These are phyloP conservation scores for Euphorbia tirucalli DNA, from an alignment of 345 rosid genomes.

Conservation along the genomic window DNA sequence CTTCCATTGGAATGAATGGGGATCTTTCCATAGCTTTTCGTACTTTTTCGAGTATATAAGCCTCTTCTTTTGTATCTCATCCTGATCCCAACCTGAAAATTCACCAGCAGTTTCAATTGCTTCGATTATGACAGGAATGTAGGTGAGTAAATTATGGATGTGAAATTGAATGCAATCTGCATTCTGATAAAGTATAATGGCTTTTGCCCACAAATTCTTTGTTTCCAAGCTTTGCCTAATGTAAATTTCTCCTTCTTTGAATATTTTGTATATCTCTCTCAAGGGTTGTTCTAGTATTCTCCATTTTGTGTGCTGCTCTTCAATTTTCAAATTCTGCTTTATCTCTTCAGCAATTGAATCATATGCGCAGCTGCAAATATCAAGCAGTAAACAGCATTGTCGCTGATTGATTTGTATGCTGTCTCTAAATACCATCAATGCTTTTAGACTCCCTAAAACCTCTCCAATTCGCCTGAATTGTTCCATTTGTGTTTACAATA, in stretches of 20 bases:
- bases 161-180: constrained; percentile 22
- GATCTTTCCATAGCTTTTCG: constrained; percentile 28
- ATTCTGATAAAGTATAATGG: constrained; percentile 24
- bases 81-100: constrained; percentile 20
- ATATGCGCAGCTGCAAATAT: constrained; percentile 20
- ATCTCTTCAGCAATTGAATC: constrained; percentile 26
- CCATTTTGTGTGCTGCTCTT: constrained; percentile 28
- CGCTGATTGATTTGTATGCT: constrained; percentile 29
- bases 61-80: constrained; percentile 26
- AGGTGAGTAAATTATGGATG: constrained; percentile 22
- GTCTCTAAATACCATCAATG: constrained; percentile 26
- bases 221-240: constrained; percentile 25
- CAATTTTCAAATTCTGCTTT: constrained; percentile 27
- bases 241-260: constrained; percentile 28
- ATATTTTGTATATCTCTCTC: constrained; percentile 20
- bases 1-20: constrained; percentile 21
- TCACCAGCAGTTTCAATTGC: constrained; percentile 31
- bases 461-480: constrained; percentile 31
- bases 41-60: constrained; percentile 21
- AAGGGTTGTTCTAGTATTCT: constrained; percentile 25
- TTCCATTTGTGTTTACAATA: constrained; percentile 29
- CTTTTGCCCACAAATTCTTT: constrained; percentile 25
- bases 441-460: constrained; percentile 26
- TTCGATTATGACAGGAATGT: constrained; percentile 20
- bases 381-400: constrained; percentile 25